These are phyloP conservation scores for Tripterygium wilfordii DNA, from an alignment of 177 flowering plant genomes.

Conservation along the genomic window DNA sequence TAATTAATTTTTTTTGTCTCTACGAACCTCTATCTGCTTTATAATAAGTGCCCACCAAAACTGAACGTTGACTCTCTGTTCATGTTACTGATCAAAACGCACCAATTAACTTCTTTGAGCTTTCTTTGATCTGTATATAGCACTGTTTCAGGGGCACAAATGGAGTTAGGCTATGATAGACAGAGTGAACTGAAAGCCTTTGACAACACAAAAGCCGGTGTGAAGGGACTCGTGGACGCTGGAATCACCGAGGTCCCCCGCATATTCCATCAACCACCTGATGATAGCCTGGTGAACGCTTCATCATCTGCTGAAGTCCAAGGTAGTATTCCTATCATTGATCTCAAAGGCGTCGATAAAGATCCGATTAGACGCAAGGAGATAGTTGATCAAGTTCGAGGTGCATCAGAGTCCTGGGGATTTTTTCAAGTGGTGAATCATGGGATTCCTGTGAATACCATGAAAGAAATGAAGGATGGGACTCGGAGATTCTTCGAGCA, in stretches of 20 bases:
- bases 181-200: conserved; percentile 12
- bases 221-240: conserved; percentile 25
- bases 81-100: no score
- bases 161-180: conserved; percentile 2
- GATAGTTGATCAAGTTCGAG: no score
- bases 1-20: no score
- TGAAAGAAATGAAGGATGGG: conserved; percentile 20
- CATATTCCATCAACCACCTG: conserved; percentile 9
- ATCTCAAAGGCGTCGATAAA: conserved; percentile 6
- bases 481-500: conserved; percentile 17
- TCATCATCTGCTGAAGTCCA: neutral
- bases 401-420: conserved; percentile 18
- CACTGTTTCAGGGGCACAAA: no score
- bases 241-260: conserved; percentile 15
- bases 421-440: conserved; percentile 23
- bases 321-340: conserved; percentile 15
- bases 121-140: no score
- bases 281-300: neutral
- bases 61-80: no score
- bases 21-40: no score
- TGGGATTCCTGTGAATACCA: neutral
- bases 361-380: conserved; percentile 7
- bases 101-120: no score
- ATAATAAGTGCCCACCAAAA: no score
- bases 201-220: conserved; percentile 24